Evolutionary conservation across 306 rosid genomes (phyloP), one percentile per base, ranked within the genome.

Genomic region (Cajanus cajan): DNA sequence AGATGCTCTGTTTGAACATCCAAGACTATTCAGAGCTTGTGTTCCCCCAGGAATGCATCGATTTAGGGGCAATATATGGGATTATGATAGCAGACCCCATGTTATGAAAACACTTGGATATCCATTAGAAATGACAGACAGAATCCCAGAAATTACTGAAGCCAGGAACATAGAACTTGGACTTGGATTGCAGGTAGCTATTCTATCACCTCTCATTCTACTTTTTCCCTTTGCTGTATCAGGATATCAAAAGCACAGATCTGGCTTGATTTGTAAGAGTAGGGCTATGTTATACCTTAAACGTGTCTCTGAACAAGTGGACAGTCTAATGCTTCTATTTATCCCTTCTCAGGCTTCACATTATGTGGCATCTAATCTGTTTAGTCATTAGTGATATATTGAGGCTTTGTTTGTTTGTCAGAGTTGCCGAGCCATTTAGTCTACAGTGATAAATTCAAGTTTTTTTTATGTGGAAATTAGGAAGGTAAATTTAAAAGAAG

Each of bases 21-120:
- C 99, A 21, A 87, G 97, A 88, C 90, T 96, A 82, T 96, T 91
- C 72, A 88, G 97, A 87, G 99, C 98, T 39, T 96, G 97, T 72
- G 98, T 93, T 65, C 97, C 98, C 45, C 97, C 99, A 6, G 97
- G 97, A 34, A 96, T 93, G 98, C 99, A 96, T 70, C 89, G 94
- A 70, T 96, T 91, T 80, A 89, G 98, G 85, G 97, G 97, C 82
- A 96, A 91, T 83, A 84, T 96, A 78, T 96, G 98, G 98, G 99
- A 96, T 77, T 93, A 84, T 64, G 96, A 96, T 40, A 78, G 91
- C 80, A 78, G 90, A 84, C 98, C 93, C 13, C 92, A 85, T 67
- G 96, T 90, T 57, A 93, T 90, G 93, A 78, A 66, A 55, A 67
- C 81, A 45, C 87, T 96, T 63, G 97, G 96, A 74, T 96, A 93